These are phyloP conservation scores for Pluteus cervinus DNA, from an alignment of 768 basidiomycete genomes.

Conservation along the genomic window DNA sequence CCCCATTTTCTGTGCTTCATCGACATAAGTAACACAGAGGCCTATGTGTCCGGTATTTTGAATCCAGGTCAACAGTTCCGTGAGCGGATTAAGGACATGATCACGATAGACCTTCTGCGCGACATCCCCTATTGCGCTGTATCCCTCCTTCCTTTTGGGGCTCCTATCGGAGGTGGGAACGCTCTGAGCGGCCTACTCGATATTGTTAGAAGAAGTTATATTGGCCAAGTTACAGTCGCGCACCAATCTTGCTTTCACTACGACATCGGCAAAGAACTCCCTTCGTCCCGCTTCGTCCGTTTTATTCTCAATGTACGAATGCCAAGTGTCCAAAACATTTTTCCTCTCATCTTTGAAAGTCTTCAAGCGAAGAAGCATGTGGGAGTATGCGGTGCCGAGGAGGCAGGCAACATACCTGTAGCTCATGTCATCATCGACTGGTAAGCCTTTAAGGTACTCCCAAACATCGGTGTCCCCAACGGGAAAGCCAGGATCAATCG, in stretches of 20 bases:
- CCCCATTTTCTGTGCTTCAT: conserved; percentile 11
- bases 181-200: neutral
- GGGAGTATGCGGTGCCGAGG: conserved; percentile 5
- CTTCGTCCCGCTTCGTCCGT: neutral
- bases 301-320: conserved; percentile 2
- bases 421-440: conserved; percentile 5
- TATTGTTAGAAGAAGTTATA: no score
- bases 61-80: conserved; percentile 1
- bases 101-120: neutral
- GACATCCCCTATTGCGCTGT: no score
- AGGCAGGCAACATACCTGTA: conserved; percentile 5
- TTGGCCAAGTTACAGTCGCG: neutral
- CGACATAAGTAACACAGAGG: conserved; percentile 11
- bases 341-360: neutral
- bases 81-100: neutral
- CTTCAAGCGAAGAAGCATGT: conserved; percentile 6
- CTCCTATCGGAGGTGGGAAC: neutral
- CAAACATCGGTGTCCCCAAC: neutral
- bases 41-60: neutral
- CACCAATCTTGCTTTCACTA: neutral
- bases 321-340: conserved; percentile 4
- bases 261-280: conserved; percentile 1
- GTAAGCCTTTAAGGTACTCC: neutral
- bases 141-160: neutral
- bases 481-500: conserved; percentile 2